phyloP scores from a whole-genome alignment of 306 rosid species.

The Cucurbita moschata region DNA sequence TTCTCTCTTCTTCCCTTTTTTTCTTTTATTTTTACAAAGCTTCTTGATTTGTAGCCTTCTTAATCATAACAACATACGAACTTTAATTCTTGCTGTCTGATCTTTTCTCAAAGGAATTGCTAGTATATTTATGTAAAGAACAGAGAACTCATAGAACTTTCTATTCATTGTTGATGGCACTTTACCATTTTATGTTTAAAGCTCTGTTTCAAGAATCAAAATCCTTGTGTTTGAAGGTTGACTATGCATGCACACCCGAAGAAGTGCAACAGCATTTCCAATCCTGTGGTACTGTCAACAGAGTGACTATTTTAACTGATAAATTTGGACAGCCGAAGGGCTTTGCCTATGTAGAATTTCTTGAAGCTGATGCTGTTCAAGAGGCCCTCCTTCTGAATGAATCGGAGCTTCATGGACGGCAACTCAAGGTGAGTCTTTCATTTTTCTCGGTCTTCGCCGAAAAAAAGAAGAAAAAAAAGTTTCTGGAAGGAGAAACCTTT shows the following conservation, averaged over 20 bases:
- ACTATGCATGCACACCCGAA: slow-evolving; percentile 94
- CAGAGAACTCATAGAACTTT: not conserved
- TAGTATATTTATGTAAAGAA: not conserved
- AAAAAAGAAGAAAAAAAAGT: not conserved
- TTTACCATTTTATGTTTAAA: not conserved
- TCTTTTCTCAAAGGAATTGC: not conserved
- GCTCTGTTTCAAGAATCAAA: slow-evolving; percentile 6
- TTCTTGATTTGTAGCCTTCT: not conserved
- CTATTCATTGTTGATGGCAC: not conserved
- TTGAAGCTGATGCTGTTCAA: slow-evolving; percentile 75
- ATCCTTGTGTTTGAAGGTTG: slow-evolving; percentile 50
- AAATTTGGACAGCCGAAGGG: slow-evolving; percentile 94
- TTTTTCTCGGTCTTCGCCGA: not conserved
- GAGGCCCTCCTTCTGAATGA: slow-evolving; percentile 66
- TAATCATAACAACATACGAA: not conserved
- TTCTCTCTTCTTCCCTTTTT: not conserved
- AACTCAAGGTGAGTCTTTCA: slow-evolving; percentile 44
- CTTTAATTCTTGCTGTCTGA: not conserved
- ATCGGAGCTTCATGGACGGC: slow-evolving; percentile 87
- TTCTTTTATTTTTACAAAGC: not conserved
- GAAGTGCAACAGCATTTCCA: slow-evolving; percentile 98
- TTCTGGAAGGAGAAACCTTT: not conserved
- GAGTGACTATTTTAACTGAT: slow-evolving; percentile 82
- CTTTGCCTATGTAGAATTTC: slow-evolving; percentile 89
- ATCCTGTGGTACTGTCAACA: slow-evolving; percentile 83